A percentile compares a stretch with the other conserved stretches of the same genome.
Conservation (phyloP, 306 rosid species). For the Prunus mume region DNA sequence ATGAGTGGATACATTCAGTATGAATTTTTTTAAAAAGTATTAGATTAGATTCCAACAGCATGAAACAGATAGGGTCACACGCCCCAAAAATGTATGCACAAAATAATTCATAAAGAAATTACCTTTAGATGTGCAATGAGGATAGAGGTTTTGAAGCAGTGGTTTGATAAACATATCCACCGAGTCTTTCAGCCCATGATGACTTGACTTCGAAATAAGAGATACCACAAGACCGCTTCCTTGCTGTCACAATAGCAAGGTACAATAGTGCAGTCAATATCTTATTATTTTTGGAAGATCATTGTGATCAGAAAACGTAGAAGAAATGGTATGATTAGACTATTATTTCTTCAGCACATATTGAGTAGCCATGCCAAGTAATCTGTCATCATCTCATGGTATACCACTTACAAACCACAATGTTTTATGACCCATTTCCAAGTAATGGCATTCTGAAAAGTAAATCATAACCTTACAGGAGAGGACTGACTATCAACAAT, state of each 20-base stretch:
- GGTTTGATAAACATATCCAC: slow-evolving; percentile 57
- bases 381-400: not conserved
- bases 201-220: slow-evolving; percentile 58
- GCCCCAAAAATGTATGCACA: not conserved
- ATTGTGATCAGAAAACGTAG: not conserved
- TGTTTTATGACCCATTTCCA: not conserved
- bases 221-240: slow-evolving; percentile 34
- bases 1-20: not conserved
- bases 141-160: slow-evolving; percentile 59
- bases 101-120: slow-evolving; percentile 15
- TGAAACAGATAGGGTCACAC: not conserved
- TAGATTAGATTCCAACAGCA: not conserved
- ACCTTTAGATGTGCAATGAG: slow-evolving; percentile 47
- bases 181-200: slow-evolving; percentile 49
- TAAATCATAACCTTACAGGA: not conserved
- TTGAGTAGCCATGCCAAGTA: not conserved
- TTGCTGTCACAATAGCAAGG: slow-evolving; percentile 35
- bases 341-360: not conserved
- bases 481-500: not conserved
- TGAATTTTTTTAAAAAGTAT: not conserved
- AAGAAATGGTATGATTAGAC: not conserved
- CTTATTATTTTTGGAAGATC: not conserved
- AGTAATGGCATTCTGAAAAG: slow-evolving; percentile 16
- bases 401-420: not conserved
- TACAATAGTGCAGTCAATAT: slow-evolving; percentile 1